phyloP scores from a whole-genome alignment of 257 asterid species.

The Penstemon eatonii region DNA sequence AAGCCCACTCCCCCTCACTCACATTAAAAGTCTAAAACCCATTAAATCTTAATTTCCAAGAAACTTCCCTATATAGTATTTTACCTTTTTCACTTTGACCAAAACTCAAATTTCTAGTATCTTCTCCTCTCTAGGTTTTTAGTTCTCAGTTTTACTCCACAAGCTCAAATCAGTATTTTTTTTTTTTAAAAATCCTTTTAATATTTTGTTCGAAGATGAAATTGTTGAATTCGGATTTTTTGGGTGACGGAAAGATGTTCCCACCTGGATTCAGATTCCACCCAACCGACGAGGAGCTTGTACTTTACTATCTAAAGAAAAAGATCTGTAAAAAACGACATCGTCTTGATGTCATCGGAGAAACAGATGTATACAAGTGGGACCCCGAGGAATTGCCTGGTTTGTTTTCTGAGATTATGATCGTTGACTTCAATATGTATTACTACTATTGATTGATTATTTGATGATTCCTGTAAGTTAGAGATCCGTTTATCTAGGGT shows the following conservation, averaged over 20 bases:
- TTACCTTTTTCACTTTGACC: too few relatives aligned
- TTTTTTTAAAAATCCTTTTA: neutral
- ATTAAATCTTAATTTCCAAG: too few relatives aligned
- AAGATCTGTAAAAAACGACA: constrained; percentile 63
- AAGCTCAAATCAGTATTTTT: neutral
- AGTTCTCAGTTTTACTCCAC: too few relatives aligned
- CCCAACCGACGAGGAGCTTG: constrained; percentile 90
- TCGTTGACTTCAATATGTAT: neutral
- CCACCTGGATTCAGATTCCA: constrained; percentile 94
- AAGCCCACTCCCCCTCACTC: too few relatives aligned
- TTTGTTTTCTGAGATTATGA: constrained; percentile 19
- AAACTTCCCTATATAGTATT: too few relatives aligned
- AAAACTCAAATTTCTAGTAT: too few relatives aligned
- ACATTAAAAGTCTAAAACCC: too few relatives aligned
- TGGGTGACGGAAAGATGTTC: constrained; percentile 39
- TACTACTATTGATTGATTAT: neutral
- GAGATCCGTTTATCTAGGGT: neutral
- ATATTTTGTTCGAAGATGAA: constrained; percentile 19
- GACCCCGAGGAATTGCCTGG: constrained; percentile 92
- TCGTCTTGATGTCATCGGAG: constrained; percentile 57
- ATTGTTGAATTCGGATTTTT: constrained; percentile 33
- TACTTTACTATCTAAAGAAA: constrained; percentile 68
- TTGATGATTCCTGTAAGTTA: neutral
- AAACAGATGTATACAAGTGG: constrained; percentile 80
- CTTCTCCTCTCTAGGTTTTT: too few relatives aligned